phyloP scores from a whole-genome alignment of 176 grass and related monocot genomes.

The Hyparrhenia diplandra region DNA sequence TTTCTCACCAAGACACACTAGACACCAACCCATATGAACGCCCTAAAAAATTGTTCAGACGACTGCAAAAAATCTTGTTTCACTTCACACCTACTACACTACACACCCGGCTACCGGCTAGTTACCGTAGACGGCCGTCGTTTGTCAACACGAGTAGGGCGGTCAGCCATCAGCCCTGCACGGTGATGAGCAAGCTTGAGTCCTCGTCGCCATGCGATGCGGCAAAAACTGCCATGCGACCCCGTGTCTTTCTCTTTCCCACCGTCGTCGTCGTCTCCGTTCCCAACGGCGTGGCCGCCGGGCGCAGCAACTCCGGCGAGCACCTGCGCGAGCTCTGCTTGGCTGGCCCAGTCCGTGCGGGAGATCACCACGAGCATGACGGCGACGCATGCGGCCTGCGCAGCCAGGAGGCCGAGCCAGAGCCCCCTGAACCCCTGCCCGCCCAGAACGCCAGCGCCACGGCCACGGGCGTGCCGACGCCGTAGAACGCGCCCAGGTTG shows the following conservation, averaged over 20 bases:
- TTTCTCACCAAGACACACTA: too few species aligned
- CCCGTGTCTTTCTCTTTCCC: constrained; percentile 52
- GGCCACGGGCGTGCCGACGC: constrained; percentile 73
- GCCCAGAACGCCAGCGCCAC: constrained; percentile 68
- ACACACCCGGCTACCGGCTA: neutral
- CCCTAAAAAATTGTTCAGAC: neutral
- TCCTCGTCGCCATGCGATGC: constrained; percentile 51
- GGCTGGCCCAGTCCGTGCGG: constrained; percentile 58
- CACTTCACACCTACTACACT: neutral
- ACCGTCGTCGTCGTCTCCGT: neutral
- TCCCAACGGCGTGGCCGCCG: neutral
- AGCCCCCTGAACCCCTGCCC: constrained; percentile 64
- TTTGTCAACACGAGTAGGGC: too few species aligned
- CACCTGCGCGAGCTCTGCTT: constrained; percentile 58
- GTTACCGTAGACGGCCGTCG: neutral
- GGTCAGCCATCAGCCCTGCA: constrained; percentile 40
- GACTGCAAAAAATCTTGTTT: neutral
- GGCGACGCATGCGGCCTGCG: constrained; percentile 69
- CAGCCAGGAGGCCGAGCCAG: constrained; percentile 82
- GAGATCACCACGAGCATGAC: constrained; percentile 69
- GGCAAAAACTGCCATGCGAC: constrained; percentile 30
- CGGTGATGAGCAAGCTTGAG: constrained; percentile 45
- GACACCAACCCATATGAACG: neutral
- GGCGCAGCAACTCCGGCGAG: constrained; percentile 42
- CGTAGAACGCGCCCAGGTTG: constrained; percentile 88